These are phyloP conservation scores for Neofusicoccum ribis DNA, from an alignment of 2,329 filamentous ascomycete species.

Conservation along the genomic window DNA sequence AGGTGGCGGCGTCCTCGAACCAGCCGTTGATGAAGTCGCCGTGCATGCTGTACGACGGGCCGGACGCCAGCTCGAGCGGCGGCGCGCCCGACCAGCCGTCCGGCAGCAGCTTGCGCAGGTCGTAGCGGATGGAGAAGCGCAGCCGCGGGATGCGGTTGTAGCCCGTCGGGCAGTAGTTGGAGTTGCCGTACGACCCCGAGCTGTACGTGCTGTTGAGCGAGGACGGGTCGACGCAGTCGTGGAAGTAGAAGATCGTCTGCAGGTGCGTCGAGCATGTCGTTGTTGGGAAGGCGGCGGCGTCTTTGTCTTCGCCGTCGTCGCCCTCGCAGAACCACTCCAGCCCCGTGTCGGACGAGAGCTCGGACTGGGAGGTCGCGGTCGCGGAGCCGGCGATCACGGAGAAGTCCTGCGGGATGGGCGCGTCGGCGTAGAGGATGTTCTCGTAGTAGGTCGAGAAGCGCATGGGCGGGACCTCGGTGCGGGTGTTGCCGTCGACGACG, in stretches of 20 bases:
- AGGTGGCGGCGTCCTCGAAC: constrained; percentile 42
- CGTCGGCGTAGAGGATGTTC: constrained; percentile 45
- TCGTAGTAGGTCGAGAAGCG: constrained; percentile 52
- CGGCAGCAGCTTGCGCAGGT: constrained; percentile 45
- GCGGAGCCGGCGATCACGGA: constrained; percentile 45
- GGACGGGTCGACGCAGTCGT: constrained; percentile 44
- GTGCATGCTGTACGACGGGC: constrained; percentile 45
- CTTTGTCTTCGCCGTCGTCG: constrained; percentile 22
- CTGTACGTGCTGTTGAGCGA: constrained; percentile 41
- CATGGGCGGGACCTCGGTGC: constrained; percentile 34
- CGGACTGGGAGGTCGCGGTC: constrained; percentile 33
- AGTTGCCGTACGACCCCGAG: constrained; percentile 29
- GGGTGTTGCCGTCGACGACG: constrained; percentile 37
- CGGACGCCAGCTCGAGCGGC: constrained; percentile 47
- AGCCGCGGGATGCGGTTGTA: constrained; percentile 51
- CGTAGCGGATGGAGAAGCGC: constrained; percentile 51
- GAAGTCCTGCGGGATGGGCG: constrained; percentile 48
- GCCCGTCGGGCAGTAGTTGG: constrained; percentile 44
- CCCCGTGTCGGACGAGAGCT: constrained; percentile 25
- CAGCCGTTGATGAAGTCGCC: constrained; percentile 53
- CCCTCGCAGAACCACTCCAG: constrained; percentile 43
- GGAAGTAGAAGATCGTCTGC: constrained; percentile 49
- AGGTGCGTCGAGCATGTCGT: constrained; percentile 44
- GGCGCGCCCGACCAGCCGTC: constrained; percentile 48
- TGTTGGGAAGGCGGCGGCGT: constrained; percentile 29